Evolutionary conservation across 106 monocot genomes (phyloP).

Genomic region (Apostasia shenzhenica): DNA sequence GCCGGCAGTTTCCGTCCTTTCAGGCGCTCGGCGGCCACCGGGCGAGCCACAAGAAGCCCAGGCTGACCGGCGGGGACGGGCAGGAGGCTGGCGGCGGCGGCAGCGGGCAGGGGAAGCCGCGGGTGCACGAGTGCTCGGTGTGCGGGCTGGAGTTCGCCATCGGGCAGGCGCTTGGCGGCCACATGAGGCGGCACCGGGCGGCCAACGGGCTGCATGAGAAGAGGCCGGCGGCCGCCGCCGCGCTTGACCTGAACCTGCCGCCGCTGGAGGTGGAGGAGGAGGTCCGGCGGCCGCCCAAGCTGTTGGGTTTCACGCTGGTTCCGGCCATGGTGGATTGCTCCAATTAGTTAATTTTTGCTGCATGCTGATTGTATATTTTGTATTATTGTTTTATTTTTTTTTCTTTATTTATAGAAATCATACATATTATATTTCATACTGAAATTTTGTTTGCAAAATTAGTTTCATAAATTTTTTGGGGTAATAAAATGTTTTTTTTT

Average conservation of each 20-base stretch:
- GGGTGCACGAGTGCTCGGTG: conserved; percentile 29
- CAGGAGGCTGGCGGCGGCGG: not conserved
- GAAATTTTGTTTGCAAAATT: too few relatives aligned
- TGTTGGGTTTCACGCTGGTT: not conserved
- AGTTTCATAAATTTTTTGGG: too few relatives aligned
- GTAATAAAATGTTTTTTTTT: too few relatives aligned
- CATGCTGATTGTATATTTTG: too few relatives aligned
- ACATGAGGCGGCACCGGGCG: conserved; percentile 39
- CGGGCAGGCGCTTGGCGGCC: conserved; percentile 40
- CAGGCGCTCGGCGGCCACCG: conserved; percentile 65
- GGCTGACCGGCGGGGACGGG: not conserved
- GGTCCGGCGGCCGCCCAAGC: not conserved
- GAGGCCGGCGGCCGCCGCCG: not conserved
- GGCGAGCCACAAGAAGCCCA: conserved; percentile 63
- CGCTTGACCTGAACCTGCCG: not conserved
- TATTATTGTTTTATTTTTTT: too few relatives aligned
- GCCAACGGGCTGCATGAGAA: not conserved
- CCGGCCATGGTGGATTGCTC: not conserved
- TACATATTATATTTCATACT: too few relatives aligned
- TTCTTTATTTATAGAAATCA: too few relatives aligned
- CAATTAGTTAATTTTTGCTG: too few relatives aligned
- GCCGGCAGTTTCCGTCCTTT: conserved; percentile 49
- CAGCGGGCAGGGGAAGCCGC: conserved; percentile 2
- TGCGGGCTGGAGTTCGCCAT: conserved; percentile 33
- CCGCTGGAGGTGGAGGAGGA: not conserved